These are phyloP conservation scores for Capsicum rhomboideum DNA, from an alignment of 257 asterid genomes.

Conservation along the genomic window DNA sequence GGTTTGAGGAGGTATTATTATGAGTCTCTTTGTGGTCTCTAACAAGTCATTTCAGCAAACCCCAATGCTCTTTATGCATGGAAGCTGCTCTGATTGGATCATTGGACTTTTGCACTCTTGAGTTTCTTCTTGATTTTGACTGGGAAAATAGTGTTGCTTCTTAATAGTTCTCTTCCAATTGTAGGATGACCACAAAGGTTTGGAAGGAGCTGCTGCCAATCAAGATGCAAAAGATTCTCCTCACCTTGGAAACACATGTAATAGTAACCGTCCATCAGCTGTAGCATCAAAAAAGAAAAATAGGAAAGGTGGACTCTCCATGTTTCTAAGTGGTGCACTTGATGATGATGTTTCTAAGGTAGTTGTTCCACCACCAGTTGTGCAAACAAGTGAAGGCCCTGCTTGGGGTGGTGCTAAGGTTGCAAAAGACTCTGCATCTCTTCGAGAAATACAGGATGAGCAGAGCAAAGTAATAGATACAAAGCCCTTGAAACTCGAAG, in stretches of 20 bases:
- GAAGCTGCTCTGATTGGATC: neutral
- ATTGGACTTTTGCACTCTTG: neutral
- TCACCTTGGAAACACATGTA: slow-evolving; percentile 16
- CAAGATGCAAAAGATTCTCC: slow-evolving; percentile 25
- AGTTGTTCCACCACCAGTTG: slow-evolving; percentile 36
- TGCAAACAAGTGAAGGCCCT: slow-evolving; percentile 68
- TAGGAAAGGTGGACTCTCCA: slow-evolving; percentile 85
- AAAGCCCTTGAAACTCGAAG: slow-evolving; percentile 30
- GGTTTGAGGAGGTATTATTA: neutral
- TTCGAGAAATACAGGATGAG: slow-evolving; percentile 81
- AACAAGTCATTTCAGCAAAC: neutral
- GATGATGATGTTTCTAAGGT: slow-evolving; percentile 68
- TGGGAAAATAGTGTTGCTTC: neutral
- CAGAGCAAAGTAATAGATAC: slow-evolving; percentile 58
- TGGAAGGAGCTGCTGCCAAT: slow-evolving; percentile 11
- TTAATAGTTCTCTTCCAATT: neutral
- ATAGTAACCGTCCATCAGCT: slow-evolving; percentile 21
- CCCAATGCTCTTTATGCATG: neutral
- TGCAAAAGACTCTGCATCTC: slow-evolving; percentile 48
- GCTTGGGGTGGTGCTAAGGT: slow-evolving; percentile 96
- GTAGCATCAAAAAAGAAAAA: slow-evolving; percentile 70
- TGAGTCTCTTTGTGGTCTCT: neutral
- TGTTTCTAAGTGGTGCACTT: slow-evolving; percentile 94
- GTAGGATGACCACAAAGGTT: slow-evolving; percentile 31
- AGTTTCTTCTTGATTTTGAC: neutral